Evolutionary conservation across 768 basidiomycete genomes (phyloP), one percentile per base, ranked within the genome.

Genomic region (Macrolepiota dolichaula): DNA sequence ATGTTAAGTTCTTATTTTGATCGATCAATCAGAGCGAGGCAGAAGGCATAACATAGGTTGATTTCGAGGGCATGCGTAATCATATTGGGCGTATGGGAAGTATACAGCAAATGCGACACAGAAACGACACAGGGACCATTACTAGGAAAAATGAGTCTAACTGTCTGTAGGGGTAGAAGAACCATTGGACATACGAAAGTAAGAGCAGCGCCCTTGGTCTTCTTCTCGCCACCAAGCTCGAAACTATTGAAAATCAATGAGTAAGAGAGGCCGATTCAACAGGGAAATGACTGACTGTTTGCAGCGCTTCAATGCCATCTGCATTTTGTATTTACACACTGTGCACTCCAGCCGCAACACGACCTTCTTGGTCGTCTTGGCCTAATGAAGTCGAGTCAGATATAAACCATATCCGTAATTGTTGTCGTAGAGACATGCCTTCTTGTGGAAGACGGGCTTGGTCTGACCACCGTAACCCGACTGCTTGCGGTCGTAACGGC

Each of bases 361-460:
- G 69, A 99, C 94, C 85, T 99, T 99, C 91, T 98, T 99, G 66
- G 96, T 98, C 63, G 94, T 96, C 85, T 96, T 96, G 62, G 94
- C 94, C 91, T 93, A 72, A 57, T 52, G 44, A n/a, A 61, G 4
- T 12, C 36, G 22, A 24, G 3, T 38, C 22, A 38, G 22, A 12
- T 22, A 47, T 36, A 46, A 37, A n/a, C n/a, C 5, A 17, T 2
- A 12, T 19, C 17, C 38, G 13, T 51, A 3, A 24, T 19, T 44
- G 9, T 44, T n/a, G 15, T 24, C 2, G 13, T 4, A 10, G 51
- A 10, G 50, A 73, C 80, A 70, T 66, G 88, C 94, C 89, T 97
- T 98, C 85, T 99, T 99, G 92, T 99, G 97, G 91, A 99, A 99
- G 79, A 99, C 96, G 63, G 96, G 96, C 83, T 99, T 99, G 62